Evolutionary conservation across 768 basidiomycete species (phyloP), one percentile per base, ranked within the genome.

Genomic region (Pilatotrama ljubarskyi): DNA sequence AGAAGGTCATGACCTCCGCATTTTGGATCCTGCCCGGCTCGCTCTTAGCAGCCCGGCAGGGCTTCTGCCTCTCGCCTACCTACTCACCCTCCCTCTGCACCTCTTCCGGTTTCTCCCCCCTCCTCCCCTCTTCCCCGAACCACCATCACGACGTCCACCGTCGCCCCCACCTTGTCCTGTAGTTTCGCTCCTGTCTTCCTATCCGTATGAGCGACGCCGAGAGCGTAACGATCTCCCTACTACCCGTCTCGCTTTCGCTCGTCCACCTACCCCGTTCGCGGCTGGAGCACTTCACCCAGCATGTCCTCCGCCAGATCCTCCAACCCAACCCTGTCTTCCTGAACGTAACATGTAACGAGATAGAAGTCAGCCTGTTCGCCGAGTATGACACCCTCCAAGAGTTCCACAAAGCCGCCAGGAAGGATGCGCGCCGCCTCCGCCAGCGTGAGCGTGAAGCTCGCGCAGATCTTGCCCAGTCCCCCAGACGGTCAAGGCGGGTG

Each of bases 331-430:
- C 87, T 15, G 78, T 80, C 6, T 91, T 91, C 70, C 79, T 91
- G 69, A 90, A 86, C 66, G 79, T 91, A 57, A 89, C 88, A 52
- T 88, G 82, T 75, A 93, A 93, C 70, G 82, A 88, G 63, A 82
- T 91, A 63, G 90, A 92, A 72, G 85, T 93, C 72, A 84, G 82
- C 70, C 74, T 90, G 50, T 90, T 91, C 66, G 87, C 84, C 36
- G 85, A 88, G 63, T 78, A 84, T 55, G 74, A 76, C 59, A 69
- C 77, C 57, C 78, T 88, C 15, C 67, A 75, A 13, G 84, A 87
- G 63, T 90, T 90, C 64, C 83, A 85, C 65, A 72, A 75, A 9
- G 80, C 87, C 65, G 86, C 86, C 9, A 73, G 81, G 26, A 82
- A 76, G 51, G 87, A 88, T 65, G 75, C 83, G 46, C 80, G 75